Conservation (phyloP, 345 rosid genomes). For the Rhodamnia argentea region DNA sequence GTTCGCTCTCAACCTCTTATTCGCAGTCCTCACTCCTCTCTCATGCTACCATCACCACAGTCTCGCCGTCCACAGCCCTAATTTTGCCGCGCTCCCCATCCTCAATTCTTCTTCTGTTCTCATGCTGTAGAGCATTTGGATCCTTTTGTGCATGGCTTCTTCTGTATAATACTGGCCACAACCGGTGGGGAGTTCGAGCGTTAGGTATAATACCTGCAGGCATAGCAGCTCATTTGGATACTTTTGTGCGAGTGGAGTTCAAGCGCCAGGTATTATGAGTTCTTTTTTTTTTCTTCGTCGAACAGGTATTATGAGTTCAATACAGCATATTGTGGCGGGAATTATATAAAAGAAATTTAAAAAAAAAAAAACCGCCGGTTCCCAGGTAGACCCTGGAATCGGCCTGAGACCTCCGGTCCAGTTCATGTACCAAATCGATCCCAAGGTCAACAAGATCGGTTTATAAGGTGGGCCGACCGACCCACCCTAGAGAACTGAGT, state of each 20-base stretch:
- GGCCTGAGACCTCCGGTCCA: not conserved
- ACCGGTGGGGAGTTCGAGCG: not conserved
- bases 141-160: not conserved
- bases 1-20: not conserved
- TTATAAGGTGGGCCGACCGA: not conserved
- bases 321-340: not conserved
- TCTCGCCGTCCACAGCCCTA: not conserved
- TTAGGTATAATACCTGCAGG: not conserved
- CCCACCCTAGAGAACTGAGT: not conserved
- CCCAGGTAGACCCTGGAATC: not conserved
- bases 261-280: not conserved
- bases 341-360: not conserved
- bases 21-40: not conserved
- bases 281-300: not conserved
- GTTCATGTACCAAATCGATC: not conserved
- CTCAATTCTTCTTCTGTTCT: not conserved
- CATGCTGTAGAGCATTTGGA: not conserved
- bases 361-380: not conserved
- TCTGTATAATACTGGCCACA: not conserved
- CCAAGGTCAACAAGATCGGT: not conserved
- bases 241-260: not conserved
- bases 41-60: too few relatives aligned
- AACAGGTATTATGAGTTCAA: not conserved
- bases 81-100: not conserved
- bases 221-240: not conserved